Base-by-base conservation (phyloP, 169 alveolate genomes). In the Plasmodium reichenowi region DNA sequence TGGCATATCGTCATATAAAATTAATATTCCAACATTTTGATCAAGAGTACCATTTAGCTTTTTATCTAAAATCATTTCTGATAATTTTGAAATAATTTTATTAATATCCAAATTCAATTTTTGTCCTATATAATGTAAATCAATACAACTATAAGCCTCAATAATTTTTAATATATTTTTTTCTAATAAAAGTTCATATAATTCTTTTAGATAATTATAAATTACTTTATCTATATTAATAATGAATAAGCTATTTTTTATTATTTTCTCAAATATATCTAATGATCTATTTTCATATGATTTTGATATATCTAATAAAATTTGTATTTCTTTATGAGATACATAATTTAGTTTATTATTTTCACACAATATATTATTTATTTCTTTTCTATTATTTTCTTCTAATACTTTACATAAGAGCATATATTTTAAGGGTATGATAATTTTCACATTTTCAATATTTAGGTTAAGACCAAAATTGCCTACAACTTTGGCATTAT, bases 1-100 rank as follows among this genome's bases (percentile, higher is more conserved):
- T 24, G 85, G 93, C 87, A 73, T 88, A 54, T 91, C 95, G 22
- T 95, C 97, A 68, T 97, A 97, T 66, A 98, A 88, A 60, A 96
- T 96, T 64, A 98, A 93, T 63, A 98, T 94, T 17, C 98, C 98
- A 17, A 70, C 54, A 26, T 93, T 94, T 73, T 95, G 98, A 91
- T 98, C 99, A 52, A 98, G 92, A 43, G 98, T 98, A 48, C 99
- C 99, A 56, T 96, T 96, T 43, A 98, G 95, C 92, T 96, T 98
- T 86, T 96, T 96, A 93, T 98, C 99, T 47, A 98, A 89, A 50
- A 98, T 98, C 98, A 98, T 97, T 83, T 98, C 99, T 22, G 98
- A 96, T 72, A 97, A 80, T 95, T 97, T 97, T 58, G 91, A 76
- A 60, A 96, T 96, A 38, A 97, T 97, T 92, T 94, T 94, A 17